Base-by-base conservation (phyloP, 1,284 basidiomycete genomes). In the Coniferiporia sulphurascens region DNA sequence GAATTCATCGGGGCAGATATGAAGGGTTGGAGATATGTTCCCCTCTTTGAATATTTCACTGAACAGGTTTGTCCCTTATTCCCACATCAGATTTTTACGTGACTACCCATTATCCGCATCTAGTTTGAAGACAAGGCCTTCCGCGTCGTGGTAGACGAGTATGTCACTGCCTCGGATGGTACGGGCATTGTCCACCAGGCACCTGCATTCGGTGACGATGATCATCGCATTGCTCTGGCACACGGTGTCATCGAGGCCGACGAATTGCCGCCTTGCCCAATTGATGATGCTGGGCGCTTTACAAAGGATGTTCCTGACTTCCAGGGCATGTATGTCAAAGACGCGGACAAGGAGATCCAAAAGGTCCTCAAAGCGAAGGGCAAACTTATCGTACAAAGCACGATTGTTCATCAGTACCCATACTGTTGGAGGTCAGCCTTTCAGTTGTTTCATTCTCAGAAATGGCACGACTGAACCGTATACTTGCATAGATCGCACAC, bases 161-260 rank as follows among this genome's bases (percentile, higher is more conserved):
- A 99, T 71, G 96, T 99, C 55, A 98, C 94, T 1, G 91, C 89
- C 65, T 83, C 86, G 12, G 93, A 95, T 59, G 96, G 97, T 74
- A 99, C 97, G 43, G 96, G 96, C 72, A 96, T 99, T 68, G 97
- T 99, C 52, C 97, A 99, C 73, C 97, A 99, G 76, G 95, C 97
- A 1, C 97, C 97, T 1, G 95, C 92, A 0, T 99, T 98, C 69
- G 97, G 97, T 80, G 97, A 98, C 70, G 97, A 99, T 68, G 97
- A 99, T 83, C 93, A 98, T 74, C 91, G 96, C 62, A 85, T 99
- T 67, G 87, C 91, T 34, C 82, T 98, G 62, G 86, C 85, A 1
- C 82, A 97, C 70, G 91, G 89, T 27, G 83, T 98, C 61, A 76
- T 98, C 36, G 78, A 79, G 32, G 78, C 85, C 1, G 95, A 98